phyloP scores from a whole-genome alignment of 306 rosid species.

The Corylus avellana region DNA sequence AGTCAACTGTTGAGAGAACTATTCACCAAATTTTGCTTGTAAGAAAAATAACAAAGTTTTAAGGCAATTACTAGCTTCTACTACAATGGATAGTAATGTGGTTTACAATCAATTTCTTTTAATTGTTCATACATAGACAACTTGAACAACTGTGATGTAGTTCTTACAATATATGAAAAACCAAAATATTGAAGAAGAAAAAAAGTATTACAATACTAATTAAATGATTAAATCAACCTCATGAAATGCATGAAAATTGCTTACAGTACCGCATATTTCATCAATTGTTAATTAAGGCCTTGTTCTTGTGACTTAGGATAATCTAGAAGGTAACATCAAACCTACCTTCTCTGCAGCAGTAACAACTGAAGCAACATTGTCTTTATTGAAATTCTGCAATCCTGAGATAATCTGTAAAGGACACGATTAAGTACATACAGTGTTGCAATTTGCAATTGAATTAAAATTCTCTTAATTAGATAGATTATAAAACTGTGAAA shows the following conservation, averaged over 20 bases:
- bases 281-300: not conserved
- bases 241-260: not conserved
- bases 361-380: slow-evolving; percentile 76
- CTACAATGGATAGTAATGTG: not conserved
- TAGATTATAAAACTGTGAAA: not conserved
- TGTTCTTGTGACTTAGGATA: not conserved
- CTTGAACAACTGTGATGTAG: too few species aligned
- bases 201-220: not conserved
- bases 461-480: not conserved
- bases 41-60: not conserved
- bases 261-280: not conserved
- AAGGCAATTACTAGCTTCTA: not conserved
- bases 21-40: slow-evolving; percentile 6
- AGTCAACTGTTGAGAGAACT: not conserved
- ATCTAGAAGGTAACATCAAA: slow-evolving; percentile 6
- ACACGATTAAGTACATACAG: not conserved
- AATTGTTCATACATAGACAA: too few species aligned
- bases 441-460: not conserved
- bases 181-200: not conserved
- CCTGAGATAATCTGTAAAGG: slow-evolving; percentile 81
- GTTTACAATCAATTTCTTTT: too few species aligned
- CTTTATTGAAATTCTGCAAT: slow-evolving; percentile 74
- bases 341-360: slow-evolving; percentile 90
- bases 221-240: not conserved
- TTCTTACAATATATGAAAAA: not conserved